These are phyloP conservation scores for Gossypium turneri DNA, from an alignment of 345 rosid genomes.

Conservation along the genomic window DNA sequence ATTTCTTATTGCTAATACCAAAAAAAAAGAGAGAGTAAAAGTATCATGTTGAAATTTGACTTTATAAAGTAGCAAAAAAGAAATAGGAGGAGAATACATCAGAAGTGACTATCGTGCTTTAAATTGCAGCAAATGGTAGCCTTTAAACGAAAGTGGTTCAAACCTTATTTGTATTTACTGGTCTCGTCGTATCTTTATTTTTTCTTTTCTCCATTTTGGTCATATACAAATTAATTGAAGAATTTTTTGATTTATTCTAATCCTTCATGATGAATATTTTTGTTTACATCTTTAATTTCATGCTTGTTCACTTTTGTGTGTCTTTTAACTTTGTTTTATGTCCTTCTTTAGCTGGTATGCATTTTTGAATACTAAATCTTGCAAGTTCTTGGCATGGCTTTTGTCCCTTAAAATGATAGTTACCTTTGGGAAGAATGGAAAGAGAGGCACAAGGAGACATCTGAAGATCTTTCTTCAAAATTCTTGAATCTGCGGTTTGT, in stretches of 20 bases:
- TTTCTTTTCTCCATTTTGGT: neutral
- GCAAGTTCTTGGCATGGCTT: slow-evolving; percentile 19
- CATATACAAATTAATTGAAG: neutral
- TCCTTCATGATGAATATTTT: neutral
- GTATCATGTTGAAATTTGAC: neutral
- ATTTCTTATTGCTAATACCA: neutral
- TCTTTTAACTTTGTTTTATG: neutral
- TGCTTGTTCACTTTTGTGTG: neutral
- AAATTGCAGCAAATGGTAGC: neutral
- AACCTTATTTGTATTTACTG: neutral
- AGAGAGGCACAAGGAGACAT: slow-evolving; percentile 63
- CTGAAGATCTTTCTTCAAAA: slow-evolving; percentile 62
- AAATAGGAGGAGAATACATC: neutral
- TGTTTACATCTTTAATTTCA: slow-evolving; percentile 16
- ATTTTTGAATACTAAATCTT: slow-evolving; percentile 9
- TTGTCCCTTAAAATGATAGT: slow-evolving; percentile 35
- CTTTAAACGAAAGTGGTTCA: neutral
- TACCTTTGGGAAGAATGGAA: slow-evolving; percentile 96
- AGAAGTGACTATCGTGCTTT: neutral
- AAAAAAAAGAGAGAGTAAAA: neutral
- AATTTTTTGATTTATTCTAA: neutral
- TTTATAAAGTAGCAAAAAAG: neutral
- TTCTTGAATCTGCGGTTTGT: slow-evolving; percentile 89
- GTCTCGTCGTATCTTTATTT: neutral
- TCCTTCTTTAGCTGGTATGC: neutral